Evolutionary conservation across 2,329 filamentous ascomycete species (phyloP), one percentile per base, ranked within the genome.

Genomic region (Penicillium decumbens): DNA sequence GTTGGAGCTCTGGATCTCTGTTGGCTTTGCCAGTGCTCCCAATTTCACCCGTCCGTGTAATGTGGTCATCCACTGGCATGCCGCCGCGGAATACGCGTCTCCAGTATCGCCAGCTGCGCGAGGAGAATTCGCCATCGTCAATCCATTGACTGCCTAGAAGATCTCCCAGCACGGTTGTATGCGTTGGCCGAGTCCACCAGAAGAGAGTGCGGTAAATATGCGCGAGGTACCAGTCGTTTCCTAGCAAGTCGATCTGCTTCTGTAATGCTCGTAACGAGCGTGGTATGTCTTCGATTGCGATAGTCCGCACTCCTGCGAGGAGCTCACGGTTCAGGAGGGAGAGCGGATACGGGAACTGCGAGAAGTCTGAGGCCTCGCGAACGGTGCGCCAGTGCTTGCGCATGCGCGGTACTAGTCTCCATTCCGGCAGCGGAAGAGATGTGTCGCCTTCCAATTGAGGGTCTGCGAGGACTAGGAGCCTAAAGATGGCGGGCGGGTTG

Each of bases 81-180:
- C 80, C 81, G 5, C 83, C 83, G n/a, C 70, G 76, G 67, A 96
- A 90, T 2, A 93, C 85, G 5, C 85, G 78, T 50, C 82, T 77
- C 92, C 92, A 96, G 72, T 85, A 96, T 33, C 92, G 77, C 59
- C 74, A 71, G 13, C 83, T 85, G 33, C 93, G 81, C 53, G 76
- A 75, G 53, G 82, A 79, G 65, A 98, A 98, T 70, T 98, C 93
- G 27, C 79, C 80, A 65, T 95, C 84, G 43, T 80, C 80, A 53
- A 98, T 87, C 93, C 93, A 98, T 69, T 98, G 93, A 63, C 90
- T 95, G 8, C 93, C 93, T 8, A 98, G 75, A 50, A 98, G 75
- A 67, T 98, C 93, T 3, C 93, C 93, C 3, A 98, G 77, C 0
- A 97, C 90, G 0, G 87, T 84, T 18, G 93, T 82, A 67, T 98